Percentiles rank a stretch among this genome's conserved stretches.
phyloP scores from a whole-genome alignment of 2,329 filamentous ascomycete genomes.

The Huntiella decipiens region DNA sequence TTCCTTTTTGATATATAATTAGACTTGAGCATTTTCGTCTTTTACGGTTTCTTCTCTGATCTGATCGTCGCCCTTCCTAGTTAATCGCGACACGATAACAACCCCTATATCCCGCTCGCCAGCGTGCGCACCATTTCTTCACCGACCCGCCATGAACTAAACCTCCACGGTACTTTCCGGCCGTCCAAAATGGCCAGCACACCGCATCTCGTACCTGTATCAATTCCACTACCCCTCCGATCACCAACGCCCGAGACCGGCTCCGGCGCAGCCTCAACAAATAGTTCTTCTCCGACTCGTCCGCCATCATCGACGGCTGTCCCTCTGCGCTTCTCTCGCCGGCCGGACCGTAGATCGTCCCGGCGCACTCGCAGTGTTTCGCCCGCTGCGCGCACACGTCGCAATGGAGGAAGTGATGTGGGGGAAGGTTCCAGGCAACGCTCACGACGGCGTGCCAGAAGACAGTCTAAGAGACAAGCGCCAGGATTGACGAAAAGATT shows the following conservation, averaged over 20 bases:
- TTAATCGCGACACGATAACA: no score
- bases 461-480: conserved; percentile 19
- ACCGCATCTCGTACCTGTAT: no score
- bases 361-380: conserved; percentile 9
- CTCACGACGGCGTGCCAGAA: conserved; percentile 17
- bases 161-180: no score
- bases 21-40: no score
- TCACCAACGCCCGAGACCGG: neutral
- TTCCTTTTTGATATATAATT: no score
- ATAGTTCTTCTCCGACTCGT: neutral
- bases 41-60: no score
- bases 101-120: no score
- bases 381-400: conserved; percentile 4
- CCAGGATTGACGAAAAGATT: conserved; percentile 36
- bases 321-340: conserved; percentile 5
- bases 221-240: neutral
- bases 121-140: no score
- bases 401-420: conserved; percentile 8
- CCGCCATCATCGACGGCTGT: conserved; percentile 5
- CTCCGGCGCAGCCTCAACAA: neutral
- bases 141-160: no score
- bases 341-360: neutral
- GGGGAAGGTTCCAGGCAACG: conserved; percentile 11
- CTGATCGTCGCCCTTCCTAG: no score
- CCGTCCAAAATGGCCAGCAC: no score